Base-by-base conservation (phyloP, 2,329 filamentous ascomycete species). In the Clonostachys sp. region DNA sequence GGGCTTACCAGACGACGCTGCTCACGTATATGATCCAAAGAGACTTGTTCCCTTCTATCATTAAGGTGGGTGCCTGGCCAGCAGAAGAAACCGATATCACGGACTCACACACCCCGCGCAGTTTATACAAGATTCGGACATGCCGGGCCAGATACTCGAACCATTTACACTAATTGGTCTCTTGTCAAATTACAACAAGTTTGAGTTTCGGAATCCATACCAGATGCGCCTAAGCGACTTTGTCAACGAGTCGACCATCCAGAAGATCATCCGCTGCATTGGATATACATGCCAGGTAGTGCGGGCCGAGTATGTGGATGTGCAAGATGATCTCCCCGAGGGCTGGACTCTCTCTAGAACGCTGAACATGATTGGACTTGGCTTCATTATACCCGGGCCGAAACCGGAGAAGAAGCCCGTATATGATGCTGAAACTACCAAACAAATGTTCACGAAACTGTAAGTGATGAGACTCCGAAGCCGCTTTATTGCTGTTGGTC, bases 121-220 rank as follows among this genome's bases (percentile, higher is more conserved):
- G 88, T 88, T 91, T 62, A 82, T 95, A 50, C 87, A 94, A 71
- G 89, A 95, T 55, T 80, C 84, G 41, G 84, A 90, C 51, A 76
- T 78, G 20, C 74, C 80, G 34, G 70, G 75, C 16, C 75, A 78
- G 58, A 81, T 81, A 49, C 79, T 89, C 41, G 81, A 88, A 49
- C 87, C 92, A 1, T 91, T 96, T 55, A 81, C 86, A 13, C 78
- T 97, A 10, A 76, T 96, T 17, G 92, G 92, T 12, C 76, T 97
- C 5, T 74, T 99, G 46, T 88, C 89, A 54, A 99, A 97, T 69
- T 97, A 97, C 77, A 97, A 99, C 78, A 99, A 97, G 66, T 99
- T 99, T 61, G 94, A 99, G 66, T 92, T 95, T 48, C 91, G 96
- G 63, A 99, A 99, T 57, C 92, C 92, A 1, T 99, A 99, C 59